Conservation (phyloP, 768 basidiomycete species). For the Amylocystis lapponica region DNA sequence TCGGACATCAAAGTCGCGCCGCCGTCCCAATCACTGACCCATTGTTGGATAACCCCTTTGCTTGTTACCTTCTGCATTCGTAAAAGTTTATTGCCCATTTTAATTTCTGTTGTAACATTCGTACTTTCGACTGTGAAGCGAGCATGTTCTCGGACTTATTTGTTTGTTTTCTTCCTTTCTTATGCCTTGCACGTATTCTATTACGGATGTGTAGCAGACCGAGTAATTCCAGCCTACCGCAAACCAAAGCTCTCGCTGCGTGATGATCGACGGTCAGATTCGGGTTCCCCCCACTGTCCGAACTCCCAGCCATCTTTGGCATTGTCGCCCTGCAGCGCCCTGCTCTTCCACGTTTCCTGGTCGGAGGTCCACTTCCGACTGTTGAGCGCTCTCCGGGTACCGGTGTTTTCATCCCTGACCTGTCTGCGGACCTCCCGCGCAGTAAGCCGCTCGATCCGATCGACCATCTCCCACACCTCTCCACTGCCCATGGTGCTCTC, state of each 20-base stretch:
- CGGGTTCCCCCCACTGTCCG: conserved; percentile 48
- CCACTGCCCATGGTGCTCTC: conserved; percentile 39
- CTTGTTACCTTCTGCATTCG: no score
- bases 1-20: conserved; percentile 52
- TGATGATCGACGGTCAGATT: no score
- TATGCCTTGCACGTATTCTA: no score
- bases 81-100: no score
- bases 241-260: no score
- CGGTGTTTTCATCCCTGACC: conserved; percentile 11
- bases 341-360: conserved; percentile 43
- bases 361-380: conserved; percentile 12
- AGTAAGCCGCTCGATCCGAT: conserved; percentile 43
- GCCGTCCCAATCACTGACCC: conserved; percentile 28
- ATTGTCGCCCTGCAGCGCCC: conserved; percentile 19
- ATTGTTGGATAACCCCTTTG: not conserved
- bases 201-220: no score
- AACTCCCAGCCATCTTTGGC: conserved; percentile 44
- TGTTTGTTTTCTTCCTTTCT: no score
- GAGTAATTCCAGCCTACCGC: no score
- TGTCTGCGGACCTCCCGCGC: conserved; percentile 18
- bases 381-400: conserved; percentile 5
- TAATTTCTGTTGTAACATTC: no score
- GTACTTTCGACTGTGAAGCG: no score
- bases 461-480: conserved; percentile 48
- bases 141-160: no score